Evolutionary conservation across 257 asterid species (phyloP), one percentile per base, ranked within the genome.

Genomic region (Oldenlandia corymbosa): DNA sequence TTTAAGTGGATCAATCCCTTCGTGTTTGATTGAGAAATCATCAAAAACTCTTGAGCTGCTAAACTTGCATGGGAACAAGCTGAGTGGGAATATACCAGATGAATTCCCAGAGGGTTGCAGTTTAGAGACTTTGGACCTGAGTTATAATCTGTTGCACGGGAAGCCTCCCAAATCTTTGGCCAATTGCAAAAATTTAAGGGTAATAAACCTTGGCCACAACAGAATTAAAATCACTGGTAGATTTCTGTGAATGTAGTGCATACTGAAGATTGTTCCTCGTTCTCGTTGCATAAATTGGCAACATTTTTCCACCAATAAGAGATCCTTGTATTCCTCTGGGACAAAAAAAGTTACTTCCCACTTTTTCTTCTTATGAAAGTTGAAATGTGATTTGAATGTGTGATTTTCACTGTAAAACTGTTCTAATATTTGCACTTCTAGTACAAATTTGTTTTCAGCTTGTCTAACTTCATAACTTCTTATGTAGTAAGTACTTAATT

Each of bases 21-120:
- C 82, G 8, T 85, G 95, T 53, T 59, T 87, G 10, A 10, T 64
- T 1, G 60, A 53, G 18, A 72, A 42, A 10, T 23, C 65, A 11
- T 27, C 65, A 23, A 59, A 37, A 42, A 30, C 51, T 10, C 78
- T 77, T 17, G 60, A 30, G 23, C 79, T 75, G 14, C 37, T 86
- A 68, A 83, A 77, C 68, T 58, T 85, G 52, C 64, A 78, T 57
- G 71, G 80, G 46, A 85, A 83, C 80, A 68, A 58, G n/a, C 77
- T 83, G 18, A 74, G 50, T 20, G 84, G 83, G 9, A 68, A 48
- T 16, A 79, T 83, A 21, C 83, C 89, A 0, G 68, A 74, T 34
- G 28, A 34, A 4, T 80, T 80, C 30, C 71, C 84, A 18, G 48
- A 16, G 23, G 46, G 27, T 7, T 78, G 88, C 50, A 20, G 20